Evolutionary conservation across 345 rosid species (phyloP).

Genomic region (Luvunga scandens): DNA sequence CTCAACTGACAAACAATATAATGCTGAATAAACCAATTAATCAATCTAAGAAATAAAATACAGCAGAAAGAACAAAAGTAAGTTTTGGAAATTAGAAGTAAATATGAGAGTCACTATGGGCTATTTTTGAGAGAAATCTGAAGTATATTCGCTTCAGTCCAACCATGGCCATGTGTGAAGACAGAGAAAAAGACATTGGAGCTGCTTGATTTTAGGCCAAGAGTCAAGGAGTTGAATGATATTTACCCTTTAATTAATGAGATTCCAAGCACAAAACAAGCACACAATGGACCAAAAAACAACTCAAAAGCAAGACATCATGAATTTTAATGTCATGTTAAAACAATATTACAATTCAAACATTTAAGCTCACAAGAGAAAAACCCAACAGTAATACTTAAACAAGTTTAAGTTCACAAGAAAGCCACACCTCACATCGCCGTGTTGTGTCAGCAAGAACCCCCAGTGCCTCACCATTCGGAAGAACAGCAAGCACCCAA

Average conservation of each 20-base stretch:
- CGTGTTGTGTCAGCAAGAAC: constrained; percentile 88
- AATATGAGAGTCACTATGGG: background rate
- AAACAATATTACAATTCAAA: background rate
- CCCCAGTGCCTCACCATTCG: constrained; percentile 78
- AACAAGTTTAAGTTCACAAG: constrained; percentile 1
- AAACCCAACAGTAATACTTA: background rate
- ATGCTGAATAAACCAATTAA: background rate
- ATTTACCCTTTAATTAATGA: background rate
- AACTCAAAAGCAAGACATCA: background rate
- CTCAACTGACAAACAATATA: background rate
- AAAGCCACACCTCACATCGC: constrained; percentile 70
- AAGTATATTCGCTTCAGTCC: background rate
- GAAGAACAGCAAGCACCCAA: constrained; percentile 86
- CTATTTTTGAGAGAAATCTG: background rate
- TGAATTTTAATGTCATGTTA: background rate
- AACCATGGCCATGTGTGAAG: background rate
- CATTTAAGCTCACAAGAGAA: background rate
- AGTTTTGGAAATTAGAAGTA: background rate
- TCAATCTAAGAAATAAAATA: background rate
- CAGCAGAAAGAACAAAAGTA: background rate
- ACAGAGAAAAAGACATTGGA: background rate
- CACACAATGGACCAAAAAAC: background rate
- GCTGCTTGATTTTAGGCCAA: background rate
- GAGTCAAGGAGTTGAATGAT: background rate
- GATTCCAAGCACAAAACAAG: background rate